A percentile compares a stretch with the other conserved stretches of the same genome.
Evolutionary conservation across 441 rosid genomes (phyloP).

Genomic region (Brassica balearica): DNA sequence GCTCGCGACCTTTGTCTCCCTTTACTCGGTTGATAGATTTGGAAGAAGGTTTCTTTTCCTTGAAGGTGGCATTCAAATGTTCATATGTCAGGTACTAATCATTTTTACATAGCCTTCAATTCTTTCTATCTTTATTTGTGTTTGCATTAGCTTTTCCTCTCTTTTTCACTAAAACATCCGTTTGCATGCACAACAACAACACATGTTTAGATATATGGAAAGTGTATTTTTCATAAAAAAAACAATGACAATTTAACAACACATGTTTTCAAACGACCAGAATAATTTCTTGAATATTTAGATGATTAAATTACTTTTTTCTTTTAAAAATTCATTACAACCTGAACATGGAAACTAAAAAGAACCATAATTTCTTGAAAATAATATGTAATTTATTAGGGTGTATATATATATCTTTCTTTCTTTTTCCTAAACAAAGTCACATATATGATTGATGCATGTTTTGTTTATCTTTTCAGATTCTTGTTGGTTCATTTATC

Average conservation of each 20-base stretch:
- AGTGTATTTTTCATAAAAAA: too few relatives aligned
- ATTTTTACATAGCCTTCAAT: not conserved
- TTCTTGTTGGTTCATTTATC: slow-evolving; percentile 42
- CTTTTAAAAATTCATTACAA: too few relatives aligned
- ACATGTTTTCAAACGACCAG: too few relatives aligned
- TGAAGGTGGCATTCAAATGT: slow-evolving; percentile 55
- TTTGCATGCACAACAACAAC: not conserved
- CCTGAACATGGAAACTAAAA: too few relatives aligned
- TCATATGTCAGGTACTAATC: slow-evolving; percentile 48
- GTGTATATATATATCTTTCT: not conserved
- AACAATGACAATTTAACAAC: too few relatives aligned
- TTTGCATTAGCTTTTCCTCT: not conserved
- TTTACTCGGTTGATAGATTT: slow-evolving; percentile 44
- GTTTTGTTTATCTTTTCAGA: slow-evolving; percentile 9
- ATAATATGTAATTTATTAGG: too few relatives aligned
- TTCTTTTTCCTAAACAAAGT: not conserved
- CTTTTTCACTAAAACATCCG: not conserved
- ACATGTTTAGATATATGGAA: too few relatives aligned
- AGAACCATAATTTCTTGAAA: not conserved
- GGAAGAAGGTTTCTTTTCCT: slow-evolving; percentile 59
- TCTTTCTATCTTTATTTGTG: not conserved
- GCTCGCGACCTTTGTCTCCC: slow-evolving; percentile 49
- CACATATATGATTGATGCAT: not conserved
- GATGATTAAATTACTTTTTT: too few relatives aligned
- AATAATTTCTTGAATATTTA: too few relatives aligned